Evolutionary conservation across 1,284 basidiomycete genomes (phyloP).

Genomic region (Ceratorhiza oryzae-sativae): DNA sequence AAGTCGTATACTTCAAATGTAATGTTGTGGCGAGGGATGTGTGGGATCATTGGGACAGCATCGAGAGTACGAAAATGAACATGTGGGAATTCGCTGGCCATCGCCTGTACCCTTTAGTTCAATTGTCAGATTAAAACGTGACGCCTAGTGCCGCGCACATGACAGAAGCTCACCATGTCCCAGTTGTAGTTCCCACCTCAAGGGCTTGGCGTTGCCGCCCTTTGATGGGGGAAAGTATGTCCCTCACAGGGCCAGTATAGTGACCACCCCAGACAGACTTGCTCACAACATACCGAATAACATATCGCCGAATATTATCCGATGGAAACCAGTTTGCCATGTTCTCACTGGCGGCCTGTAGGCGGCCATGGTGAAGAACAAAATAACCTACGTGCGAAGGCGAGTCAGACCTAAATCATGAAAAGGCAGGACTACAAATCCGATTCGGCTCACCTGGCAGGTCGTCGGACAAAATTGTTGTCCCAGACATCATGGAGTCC

Average conservation of each 20-base stretch:
- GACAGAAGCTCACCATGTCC: not conserved
- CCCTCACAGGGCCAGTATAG: constrained; percentile 5
- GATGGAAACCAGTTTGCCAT: constrained; percentile 12
- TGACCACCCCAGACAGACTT: constrained; percentile 5
- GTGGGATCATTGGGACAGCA: not conserved
- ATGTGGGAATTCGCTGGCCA: constrained; percentile 6
- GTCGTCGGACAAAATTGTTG: not conserved
- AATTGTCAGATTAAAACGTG: not conserved
- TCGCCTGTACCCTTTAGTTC: not conserved
- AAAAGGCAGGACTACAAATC: too few species aligned
- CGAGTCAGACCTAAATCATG: too few species aligned
- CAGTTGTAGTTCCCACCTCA: not conserved
- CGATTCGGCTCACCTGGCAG: not conserved
- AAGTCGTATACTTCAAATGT: constrained; percentile 23
- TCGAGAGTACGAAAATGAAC: not conserved
- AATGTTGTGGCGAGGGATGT: not conserved
- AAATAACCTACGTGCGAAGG: constrained; percentile 4
- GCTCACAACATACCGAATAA: constrained; percentile 2
- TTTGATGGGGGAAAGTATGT: not conserved
- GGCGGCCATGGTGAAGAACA: constrained; percentile 16
- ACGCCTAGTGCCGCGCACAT: too few species aligned
- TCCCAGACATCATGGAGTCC: not conserved
- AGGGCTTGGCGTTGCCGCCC: not conserved
- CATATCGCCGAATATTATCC: constrained; percentile 5
- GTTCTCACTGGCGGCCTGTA: constrained; percentile 17